A percentile compares a stretch with the other conserved stretches of the same genome.
phyloP scores from a whole-genome alignment of 2,329 filamentous ascomycete species.

The Aspergillus ochraceoroseus region DNA sequence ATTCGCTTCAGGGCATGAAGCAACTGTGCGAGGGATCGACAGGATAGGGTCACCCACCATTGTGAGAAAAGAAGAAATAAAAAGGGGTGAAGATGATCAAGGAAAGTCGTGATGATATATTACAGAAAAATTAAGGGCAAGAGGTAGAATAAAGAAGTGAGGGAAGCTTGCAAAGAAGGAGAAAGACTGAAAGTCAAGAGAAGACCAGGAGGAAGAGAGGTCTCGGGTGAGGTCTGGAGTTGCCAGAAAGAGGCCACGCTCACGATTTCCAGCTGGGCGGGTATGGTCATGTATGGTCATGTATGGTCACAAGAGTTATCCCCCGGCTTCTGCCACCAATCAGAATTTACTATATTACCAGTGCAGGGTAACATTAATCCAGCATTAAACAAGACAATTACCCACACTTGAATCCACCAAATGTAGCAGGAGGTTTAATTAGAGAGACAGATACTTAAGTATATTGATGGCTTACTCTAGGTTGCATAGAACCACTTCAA shows the following conservation, averaged over 20 bases:
- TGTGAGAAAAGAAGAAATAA: slow-evolving; percentile 23
- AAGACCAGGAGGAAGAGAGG: slow-evolving; percentile 14
- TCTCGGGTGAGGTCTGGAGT: slow-evolving; percentile 23
- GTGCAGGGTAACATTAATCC: not conserved
- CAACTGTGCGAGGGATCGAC: slow-evolving; percentile 12
- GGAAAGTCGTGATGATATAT: slow-evolving; percentile 23
- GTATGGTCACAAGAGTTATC: not conserved
- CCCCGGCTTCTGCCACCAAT: slow-evolving; percentile 10
- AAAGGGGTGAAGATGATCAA: slow-evolving; percentile 15
- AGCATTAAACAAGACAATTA: not conserved
- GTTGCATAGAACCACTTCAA: too few relatives aligned
- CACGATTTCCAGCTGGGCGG: slow-evolving; percentile 19
- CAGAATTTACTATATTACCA: not conserved
- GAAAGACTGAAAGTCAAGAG: slow-evolving; percentile 8
- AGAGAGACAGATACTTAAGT: too few relatives aligned
- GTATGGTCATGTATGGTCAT: slow-evolving; percentile 20
- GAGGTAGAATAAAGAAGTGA: slow-evolving; percentile 14
- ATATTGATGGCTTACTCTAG: too few relatives aligned
- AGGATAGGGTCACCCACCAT: slow-evolving; percentile 21
- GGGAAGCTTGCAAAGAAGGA: slow-evolving; percentile 8
- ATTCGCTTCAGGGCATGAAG: not conserved
- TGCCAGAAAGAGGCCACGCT: slow-evolving; percentile 28
- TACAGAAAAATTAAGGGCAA: slow-evolving; percentile 17
- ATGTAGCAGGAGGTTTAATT: too few relatives aligned
- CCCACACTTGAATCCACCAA: too few relatives aligned